phyloP scores from a whole-genome alignment of 768 basidiomycete species.

The Lactifluus subvellereus region DNA sequence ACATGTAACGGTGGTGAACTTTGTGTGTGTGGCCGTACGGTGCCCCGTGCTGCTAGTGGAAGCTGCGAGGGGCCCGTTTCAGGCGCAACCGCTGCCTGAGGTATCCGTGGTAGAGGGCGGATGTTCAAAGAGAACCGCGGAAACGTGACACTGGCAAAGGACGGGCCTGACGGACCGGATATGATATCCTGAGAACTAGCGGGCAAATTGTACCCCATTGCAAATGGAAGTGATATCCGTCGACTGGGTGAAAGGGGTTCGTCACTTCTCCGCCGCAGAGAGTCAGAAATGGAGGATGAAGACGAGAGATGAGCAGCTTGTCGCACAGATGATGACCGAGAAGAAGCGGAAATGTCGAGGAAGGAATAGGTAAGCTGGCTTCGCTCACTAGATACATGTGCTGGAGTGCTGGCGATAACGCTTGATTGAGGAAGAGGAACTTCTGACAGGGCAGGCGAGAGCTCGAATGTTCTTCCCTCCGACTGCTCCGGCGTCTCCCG shows the following conservation, averaged over 20 bases:
- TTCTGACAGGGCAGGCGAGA: slow-evolving; percentile 3
- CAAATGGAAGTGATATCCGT: slow-evolving; percentile 22
- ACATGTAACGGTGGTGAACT: slow-evolving; percentile 15
- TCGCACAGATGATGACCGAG: slow-evolving; percentile 11
- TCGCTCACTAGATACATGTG: background rate
- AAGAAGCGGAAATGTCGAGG: slow-evolving; percentile 23
- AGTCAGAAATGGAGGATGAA: slow-evolving; percentile 18
- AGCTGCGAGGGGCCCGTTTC: background rate
- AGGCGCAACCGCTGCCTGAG: background rate
- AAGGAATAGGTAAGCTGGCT: slow-evolving; percentile 21
- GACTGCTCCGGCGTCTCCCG: slow-evolving; percentile 1
- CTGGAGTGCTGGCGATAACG: background rate
- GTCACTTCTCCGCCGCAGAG: slow-evolving; percentile 5
- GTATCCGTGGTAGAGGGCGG: slow-evolving; percentile 16
- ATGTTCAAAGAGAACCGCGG: slow-evolving; percentile 11
- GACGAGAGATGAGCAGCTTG: background rate
- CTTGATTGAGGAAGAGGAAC: slow-evolving; percentile 1
- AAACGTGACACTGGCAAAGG: slow-evolving; percentile 6
- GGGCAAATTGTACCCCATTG: slow-evolving; percentile 15
- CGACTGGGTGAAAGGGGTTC: slow-evolving; percentile 3
- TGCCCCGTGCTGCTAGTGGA: background rate
- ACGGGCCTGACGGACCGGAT: background rate
- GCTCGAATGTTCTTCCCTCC: background rate
- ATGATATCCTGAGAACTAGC: background rate
- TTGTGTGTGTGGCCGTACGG: background rate